These are phyloP conservation scores for Gyrodon lividus DNA, from an alignment of 768 basidiomycete species.

Conservation along the genomic window DNA sequence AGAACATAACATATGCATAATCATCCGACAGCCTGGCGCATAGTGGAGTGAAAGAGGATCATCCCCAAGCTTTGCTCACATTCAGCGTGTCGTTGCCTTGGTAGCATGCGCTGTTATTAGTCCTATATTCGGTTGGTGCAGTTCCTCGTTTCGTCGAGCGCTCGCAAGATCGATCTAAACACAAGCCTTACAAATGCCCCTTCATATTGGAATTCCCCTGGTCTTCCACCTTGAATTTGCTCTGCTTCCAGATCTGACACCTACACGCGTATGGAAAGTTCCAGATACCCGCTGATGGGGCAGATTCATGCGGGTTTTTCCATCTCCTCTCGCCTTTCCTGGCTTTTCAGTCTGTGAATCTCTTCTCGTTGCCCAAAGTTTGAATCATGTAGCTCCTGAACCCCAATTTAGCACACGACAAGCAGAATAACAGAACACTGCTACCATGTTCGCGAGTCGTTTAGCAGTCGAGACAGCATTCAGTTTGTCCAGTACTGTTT, in stretches of 20 bases:
- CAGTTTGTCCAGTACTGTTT: constrained; percentile 76
- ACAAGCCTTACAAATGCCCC: neutral
- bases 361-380: constrained; percentile 88
- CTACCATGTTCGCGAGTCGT: constrained; percentile 89
- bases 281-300: too few species aligned
- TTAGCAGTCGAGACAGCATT: constrained; percentile 92
- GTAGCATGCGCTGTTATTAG: too few species aligned
- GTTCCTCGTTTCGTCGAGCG: neutral
- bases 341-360: constrained; percentile 66
- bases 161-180: neutral
- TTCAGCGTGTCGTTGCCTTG: too few species aligned
- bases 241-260: constrained; percentile 1
- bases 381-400: constrained; percentile 80
- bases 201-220: constrained; percentile 5
- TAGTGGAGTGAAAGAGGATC: too few species aligned
- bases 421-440: neutral
- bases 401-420: constrained; percentile 4
- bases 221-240: constrained; percentile 13
- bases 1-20: too few species aligned
- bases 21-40: too few species aligned
- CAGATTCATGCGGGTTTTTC: neutral
- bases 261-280: neutral
- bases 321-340: constrained; percentile 19
- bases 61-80: too few species aligned
- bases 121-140: too few species aligned